phyloP scores from a whole-genome alignment of 1,284 basidiomycete species.

The Ganoderma sinense region DNA sequence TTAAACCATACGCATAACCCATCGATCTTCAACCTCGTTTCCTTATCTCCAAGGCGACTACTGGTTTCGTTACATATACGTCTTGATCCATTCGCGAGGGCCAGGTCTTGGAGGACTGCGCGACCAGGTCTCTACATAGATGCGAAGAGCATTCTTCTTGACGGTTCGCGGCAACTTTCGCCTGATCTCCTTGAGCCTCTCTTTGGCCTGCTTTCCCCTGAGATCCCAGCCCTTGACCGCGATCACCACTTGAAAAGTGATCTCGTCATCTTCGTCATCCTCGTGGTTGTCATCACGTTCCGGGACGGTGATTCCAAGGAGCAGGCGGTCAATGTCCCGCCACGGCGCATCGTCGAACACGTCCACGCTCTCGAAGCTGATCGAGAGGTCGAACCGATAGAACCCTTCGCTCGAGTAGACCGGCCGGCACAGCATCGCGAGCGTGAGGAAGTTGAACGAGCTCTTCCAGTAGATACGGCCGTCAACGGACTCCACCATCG shows the following conservation, averaged over 20 bases:
- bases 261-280: neutral
- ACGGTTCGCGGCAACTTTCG: constrained; percentile 5
- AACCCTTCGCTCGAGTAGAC: neutral
- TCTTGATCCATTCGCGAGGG: neutral
- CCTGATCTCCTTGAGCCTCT: neutral
- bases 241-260: neutral
- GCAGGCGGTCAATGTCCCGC: constrained; percentile 15
- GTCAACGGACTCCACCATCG: constrained; percentile 15
- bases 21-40: neutral
- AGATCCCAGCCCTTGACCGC: constrained; percentile 11
- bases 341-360: constrained; percentile 17
- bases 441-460: constrained; percentile 14
- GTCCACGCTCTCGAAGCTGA: constrained; percentile 15
- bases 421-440: constrained; percentile 13
- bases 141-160: neutral
- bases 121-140: neutral
- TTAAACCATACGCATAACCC: neutral
- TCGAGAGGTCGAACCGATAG: constrained; percentile 7
- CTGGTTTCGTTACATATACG: neutral
- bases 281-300: neutral
- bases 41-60: neutral
- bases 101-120: neutral
- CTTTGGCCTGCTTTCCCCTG: neutral
- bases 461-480: constrained; percentile 16
- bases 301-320: neutral